phyloP scores from a whole-genome alignment of 495 filamentous ascomycete genomes.

The Penicillium coffeae region DNA sequence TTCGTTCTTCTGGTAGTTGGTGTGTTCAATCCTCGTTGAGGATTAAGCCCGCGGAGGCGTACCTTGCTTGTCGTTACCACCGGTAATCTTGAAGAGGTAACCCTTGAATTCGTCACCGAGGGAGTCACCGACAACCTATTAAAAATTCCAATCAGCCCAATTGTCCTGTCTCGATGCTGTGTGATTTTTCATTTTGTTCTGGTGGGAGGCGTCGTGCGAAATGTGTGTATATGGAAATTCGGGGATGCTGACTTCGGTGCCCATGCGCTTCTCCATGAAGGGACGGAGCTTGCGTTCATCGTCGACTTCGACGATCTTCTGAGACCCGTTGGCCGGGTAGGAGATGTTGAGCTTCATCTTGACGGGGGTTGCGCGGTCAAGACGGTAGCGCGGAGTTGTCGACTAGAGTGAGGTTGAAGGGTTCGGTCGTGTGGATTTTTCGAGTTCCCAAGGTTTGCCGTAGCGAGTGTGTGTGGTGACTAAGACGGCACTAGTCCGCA shows the following conservation, averaged over 20 bases:
- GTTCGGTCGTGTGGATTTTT: slow-evolving; percentile 31
- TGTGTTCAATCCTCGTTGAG: slow-evolving; percentile 1
- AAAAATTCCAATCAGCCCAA: slow-evolving; percentile 37
- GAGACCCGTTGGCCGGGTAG: slow-evolving; percentile 96
- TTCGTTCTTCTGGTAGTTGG: not conserved
- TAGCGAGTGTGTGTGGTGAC: slow-evolving; percentile 31
- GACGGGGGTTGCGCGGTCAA: slow-evolving; percentile 51
- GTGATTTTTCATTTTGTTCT: slow-evolving; percentile 8
- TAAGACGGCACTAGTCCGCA: slow-evolving; percentile 20
- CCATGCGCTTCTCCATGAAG: slow-evolving; percentile 94
- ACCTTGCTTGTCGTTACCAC: slow-evolving; percentile 99
- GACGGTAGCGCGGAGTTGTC: slow-evolving; percentile 50
- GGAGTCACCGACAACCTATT: slow-evolving; percentile 68
- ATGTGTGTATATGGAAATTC: slow-evolving; percentile 6
- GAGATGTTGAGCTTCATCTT: slow-evolving; percentile 96
- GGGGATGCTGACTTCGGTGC: slow-evolving; percentile 70
- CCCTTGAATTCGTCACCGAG: slow-evolving; percentile 99
- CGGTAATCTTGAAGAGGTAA: slow-evolving; percentile 86
- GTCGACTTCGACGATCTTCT: slow-evolving; percentile 97
- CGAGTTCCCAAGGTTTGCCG: slow-evolving; percentile 24
- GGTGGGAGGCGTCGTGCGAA: slow-evolving; percentile 7
- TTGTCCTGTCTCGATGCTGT: slow-evolving; percentile 19
- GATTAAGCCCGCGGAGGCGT: slow-evolving; percentile 13
- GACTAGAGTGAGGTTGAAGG: slow-evolving; percentile 42
- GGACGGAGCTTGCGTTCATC: slow-evolving; percentile 90